Percentiles rank a stretch among this genome's conserved stretches.
Evolutionary conservation across 2,329 filamentous ascomycete species (phyloP).

Genomic region (Escovopsis sp.): DNA sequence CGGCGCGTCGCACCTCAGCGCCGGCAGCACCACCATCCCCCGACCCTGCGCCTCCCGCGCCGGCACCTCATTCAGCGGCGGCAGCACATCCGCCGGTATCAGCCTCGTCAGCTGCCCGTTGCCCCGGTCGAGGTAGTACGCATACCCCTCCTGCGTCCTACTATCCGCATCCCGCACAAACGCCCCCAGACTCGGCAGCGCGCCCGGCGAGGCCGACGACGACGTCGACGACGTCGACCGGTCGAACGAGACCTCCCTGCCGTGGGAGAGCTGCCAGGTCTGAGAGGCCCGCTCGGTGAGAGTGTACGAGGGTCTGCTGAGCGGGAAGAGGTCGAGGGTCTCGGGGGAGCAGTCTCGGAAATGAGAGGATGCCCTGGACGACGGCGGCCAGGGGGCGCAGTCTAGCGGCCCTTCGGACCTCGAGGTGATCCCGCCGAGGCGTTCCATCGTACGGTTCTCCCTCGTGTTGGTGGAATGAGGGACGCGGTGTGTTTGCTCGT

Average conservation of each 20-base stretch:
- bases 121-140: slow-evolving; percentile 39
- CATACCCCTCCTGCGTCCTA: slow-evolving; percentile 15
- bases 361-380: slow-evolving; percentile 1
- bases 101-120: slow-evolving; percentile 40
- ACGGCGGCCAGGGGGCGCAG: slow-evolving; percentile 1
- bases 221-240: neutral
- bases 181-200: neutral
- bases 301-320: neutral
- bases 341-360: slow-evolving; percentile 4
- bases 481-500: too few species aligned
- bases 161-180: neutral
- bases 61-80: slow-evolving; percentile 28
- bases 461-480: too few species aligned
- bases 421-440: neutral
- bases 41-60: slow-evolving; percentile 20
- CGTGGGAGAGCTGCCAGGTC: slow-evolving; percentile 1
- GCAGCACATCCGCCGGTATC: slow-evolving; percentile 40
- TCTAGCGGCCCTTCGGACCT: slow-evolving; percentile 3
- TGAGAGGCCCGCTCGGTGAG: neutral
- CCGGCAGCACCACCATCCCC: slow-evolving; percentile 34
- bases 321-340: neutral
- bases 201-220: neutral
- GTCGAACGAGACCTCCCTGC: neutral
- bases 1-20: slow-evolving; percentile 22
- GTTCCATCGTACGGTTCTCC: slow-evolving; percentile 1